These are phyloP conservation scores for Pythium myriotylum DNA, from an alignment of 352 stramenopile species.

Conservation along the genomic window DNA sequence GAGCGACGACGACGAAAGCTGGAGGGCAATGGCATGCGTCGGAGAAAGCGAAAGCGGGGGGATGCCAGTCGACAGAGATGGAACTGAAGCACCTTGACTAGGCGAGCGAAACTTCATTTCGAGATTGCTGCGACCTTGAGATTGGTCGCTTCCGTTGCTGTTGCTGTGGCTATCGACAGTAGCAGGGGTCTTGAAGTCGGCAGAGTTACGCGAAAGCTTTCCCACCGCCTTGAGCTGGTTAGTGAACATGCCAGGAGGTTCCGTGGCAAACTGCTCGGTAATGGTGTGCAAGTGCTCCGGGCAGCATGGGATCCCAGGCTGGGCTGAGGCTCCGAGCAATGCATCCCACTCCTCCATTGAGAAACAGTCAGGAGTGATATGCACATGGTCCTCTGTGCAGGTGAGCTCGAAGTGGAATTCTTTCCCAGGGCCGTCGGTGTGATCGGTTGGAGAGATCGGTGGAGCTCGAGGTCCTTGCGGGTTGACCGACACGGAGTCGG, in stretches of 20 bases:
- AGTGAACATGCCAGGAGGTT: not conserved
- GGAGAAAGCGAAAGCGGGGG: not conserved
- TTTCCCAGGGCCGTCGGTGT: constrained; percentile 18
- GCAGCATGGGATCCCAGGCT: constrained; percentile 24
- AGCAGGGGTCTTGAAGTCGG: no score
- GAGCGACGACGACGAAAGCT: constrained; percentile 8
- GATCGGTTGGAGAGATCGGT: constrained; percentile 27
- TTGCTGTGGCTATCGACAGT: no score
- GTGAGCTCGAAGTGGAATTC: constrained; percentile 50
- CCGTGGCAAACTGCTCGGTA: constrained; percentile 12
- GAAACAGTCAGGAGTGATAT: constrained; percentile 60
- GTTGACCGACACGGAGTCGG: not conserved
- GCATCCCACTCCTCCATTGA: constrained; percentile 44
- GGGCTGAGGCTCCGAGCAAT: constrained; percentile 1
- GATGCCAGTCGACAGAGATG: not conserved
- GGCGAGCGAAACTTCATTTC: not conserved
- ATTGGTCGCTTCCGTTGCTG: no score
- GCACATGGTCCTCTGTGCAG: constrained; percentile 60
- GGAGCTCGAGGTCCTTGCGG: not conserved
- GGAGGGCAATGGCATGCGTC: constrained; percentile 3
- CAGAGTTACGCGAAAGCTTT: no score
- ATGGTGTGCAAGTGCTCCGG: constrained; percentile 22
- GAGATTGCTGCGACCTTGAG: no score
- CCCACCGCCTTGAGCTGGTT: not conserved
- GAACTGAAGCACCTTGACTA: no score